Percentiles rank a stretch among this genome's conserved stretches.
phyloP scores from a whole-genome alignment of 2,329 filamentous ascomycete genomes.

The Neoascochyta sp. region DNA sequence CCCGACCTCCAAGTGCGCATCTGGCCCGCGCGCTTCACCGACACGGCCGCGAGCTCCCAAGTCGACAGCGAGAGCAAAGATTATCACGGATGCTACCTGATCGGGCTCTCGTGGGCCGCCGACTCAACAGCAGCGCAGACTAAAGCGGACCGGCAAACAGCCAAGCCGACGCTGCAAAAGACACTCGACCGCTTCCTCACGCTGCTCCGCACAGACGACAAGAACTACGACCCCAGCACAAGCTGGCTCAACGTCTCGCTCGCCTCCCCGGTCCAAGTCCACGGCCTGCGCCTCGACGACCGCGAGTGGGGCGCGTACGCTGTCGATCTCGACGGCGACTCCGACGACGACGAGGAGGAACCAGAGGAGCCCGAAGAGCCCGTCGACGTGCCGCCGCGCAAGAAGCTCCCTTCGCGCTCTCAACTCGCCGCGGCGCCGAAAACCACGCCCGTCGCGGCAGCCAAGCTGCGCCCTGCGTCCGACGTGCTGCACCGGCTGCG shows the following conservation, averaged over 20 bases:
- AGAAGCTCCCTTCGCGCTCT: constrained; percentile 16
- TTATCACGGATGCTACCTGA: constrained; percentile 59
- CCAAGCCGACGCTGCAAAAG: constrained; percentile 44
- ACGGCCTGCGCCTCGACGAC: constrained; percentile 44
- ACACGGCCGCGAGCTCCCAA: constrained; percentile 13
- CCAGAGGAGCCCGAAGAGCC: constrained; percentile 18
- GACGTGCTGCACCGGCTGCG: constrained; percentile 50
- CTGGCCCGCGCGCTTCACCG: constrained; percentile 59
- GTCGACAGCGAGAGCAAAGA: constrained; percentile 36
- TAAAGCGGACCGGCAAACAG: constrained; percentile 42
- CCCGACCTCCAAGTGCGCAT: constrained; percentile 54
- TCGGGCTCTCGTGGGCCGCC: constrained; percentile 48
- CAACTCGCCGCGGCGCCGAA: constrained; percentile 12
- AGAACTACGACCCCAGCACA: constrained; percentile 33
- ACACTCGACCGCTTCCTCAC: constrained; percentile 35
- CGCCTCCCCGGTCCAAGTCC: constrained; percentile 35
- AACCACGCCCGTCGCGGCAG: constrained; percentile 20
- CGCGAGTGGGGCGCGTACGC: constrained; percentile 51
- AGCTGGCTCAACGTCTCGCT: constrained; percentile 37
- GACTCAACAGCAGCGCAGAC: background rate
- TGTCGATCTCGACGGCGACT: constrained; percentile 41
- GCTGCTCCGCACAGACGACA: constrained; percentile 33
- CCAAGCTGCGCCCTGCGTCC: constrained; percentile 36
- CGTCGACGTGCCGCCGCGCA: constrained; percentile 3
- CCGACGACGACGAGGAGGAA: constrained; percentile 30